Evolutionary conservation across 1,284 basidiomycete species (phyloP).

Genomic region (Prillingera fragicola): DNA sequence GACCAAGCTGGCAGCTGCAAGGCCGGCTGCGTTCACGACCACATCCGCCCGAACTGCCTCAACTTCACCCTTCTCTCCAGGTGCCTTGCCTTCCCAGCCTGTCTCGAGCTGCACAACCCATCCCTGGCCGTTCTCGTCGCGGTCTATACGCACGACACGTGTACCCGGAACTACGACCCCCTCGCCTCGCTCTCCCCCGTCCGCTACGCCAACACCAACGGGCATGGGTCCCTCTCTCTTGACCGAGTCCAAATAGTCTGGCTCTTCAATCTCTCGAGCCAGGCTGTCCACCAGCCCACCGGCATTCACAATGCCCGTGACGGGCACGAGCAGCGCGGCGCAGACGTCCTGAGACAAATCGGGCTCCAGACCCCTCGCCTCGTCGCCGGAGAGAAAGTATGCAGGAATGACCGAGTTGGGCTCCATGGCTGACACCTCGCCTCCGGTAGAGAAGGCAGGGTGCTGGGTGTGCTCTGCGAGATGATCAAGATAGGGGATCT

Average conservation of each 20-base stretch:
- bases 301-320: conserved; percentile 88
- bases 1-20: conserved; percentile 65
- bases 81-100: conserved; percentile 54
- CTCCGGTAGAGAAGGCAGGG: conserved; percentile 25
- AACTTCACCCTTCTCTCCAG: conserved; percentile 39
- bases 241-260: conserved; percentile 23
- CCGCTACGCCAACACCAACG: conserved; percentile 45
- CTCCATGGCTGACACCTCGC: conserved; percentile 1
- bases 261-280: conserved; percentile 63
- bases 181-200: conserved; percentile 28
- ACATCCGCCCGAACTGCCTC: conserved; percentile 77
- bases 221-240: too few relatives aligned
- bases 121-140: conserved; percentile 41
- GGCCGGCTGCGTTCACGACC: conserved; percentile 81
- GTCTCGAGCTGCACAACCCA: conserved; percentile 63
- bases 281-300: conserved; percentile 74
- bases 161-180: conserved; percentile 78
- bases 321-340: conserved; percentile 71
- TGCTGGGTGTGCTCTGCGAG: conserved; percentile 61
- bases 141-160: conserved; percentile 80
- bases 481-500: conserved; percentile 63
- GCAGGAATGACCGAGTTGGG: conserved; percentile 56
- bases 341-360: conserved; percentile 66
- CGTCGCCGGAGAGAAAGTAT: conserved; percentile 63
- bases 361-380: conserved; percentile 73